Evolutionary conservation across 352 stramenopile genomes (phyloP), one percentile per base, ranked within the genome.

Genomic region (Elongisporangium prolatum): DNA sequence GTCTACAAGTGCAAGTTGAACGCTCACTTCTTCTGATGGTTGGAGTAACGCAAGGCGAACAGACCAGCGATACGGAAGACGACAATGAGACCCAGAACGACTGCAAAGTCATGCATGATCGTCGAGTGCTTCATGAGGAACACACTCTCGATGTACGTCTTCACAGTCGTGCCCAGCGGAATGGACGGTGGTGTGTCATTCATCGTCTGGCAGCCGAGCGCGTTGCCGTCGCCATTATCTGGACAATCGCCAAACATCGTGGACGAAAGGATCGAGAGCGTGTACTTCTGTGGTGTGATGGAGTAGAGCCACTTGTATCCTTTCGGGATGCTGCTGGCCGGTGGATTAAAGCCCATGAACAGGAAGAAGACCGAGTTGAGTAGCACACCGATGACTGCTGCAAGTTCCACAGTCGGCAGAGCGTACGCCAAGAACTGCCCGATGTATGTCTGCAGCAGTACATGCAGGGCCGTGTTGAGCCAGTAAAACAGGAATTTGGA

Each of bases 271-370:
- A 79, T 63, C 0, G 64, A 56, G 4, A 77, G 52, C 18, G 48
- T 61, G 14, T 75, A 79, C 2, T 64, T 52, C 11, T 67, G 68
- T 13, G 69, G 70, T 0, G 54, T 72, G 16, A 83, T 72, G 50
- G 67, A 52, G 71, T 77, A 79, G 4, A 86, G 63, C 72, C 72
- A 86, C 52, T 70, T 67, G 58, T 80, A 78, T 22, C 69, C 76
- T 1, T 22, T 56, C 0, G 76, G 76, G 48, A 86, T 84, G 7
- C 60, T 56, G 16, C 57, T 48, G 2, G 72, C 64, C 0, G 77
- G 72, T 2, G 77, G 77, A 25, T 83, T 84, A 65, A 84, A 88
- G 21, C 80, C 83, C 34, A 71, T 64, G 61, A 89, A 88, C 0
- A 89, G 38, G 37, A 88, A 63, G 67, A 86, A 89, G 50, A 88